Percentiles rank a stretch among this genome's conserved stretches.
These are phyloP conservation scores for Neocucurbitaria cava DNA, from an alignment of 2,329 filamentous ascomycete species.

Conservation along the genomic window DNA sequence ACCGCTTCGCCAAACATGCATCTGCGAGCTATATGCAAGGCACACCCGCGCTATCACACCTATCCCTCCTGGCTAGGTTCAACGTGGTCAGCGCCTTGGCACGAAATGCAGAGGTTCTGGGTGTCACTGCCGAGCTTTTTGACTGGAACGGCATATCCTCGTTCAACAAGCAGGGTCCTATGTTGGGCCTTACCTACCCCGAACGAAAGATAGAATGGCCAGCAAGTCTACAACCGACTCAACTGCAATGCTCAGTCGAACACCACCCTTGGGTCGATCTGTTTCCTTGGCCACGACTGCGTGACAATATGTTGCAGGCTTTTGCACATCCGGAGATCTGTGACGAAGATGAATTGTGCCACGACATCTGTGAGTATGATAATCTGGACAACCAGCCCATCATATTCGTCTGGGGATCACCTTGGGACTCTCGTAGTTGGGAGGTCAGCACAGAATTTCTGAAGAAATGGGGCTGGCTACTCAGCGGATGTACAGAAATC, in stretches of 20 bases:
- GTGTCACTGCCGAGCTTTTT: slow-evolving; percentile 12
- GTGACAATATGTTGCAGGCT: slow-evolving; percentile 50
- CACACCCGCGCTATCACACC: slow-evolving; percentile 13
- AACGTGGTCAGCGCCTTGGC: slow-evolving; percentile 19
- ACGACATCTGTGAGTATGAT: slow-evolving; percentile 18
- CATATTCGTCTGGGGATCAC: slow-evolving; percentile 59
- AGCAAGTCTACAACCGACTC: slow-evolving; percentile 41
- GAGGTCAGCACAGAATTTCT: slow-evolving; percentile 57
- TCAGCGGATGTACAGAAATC: slow-evolving; percentile 49
- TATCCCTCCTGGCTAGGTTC: slow-evolving; percentile 18
- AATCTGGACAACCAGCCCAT: slow-evolving; percentile 7
- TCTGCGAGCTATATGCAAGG: slow-evolving; percentile 24
- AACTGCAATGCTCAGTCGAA: slow-evolving; percentile 43
- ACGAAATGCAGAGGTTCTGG: slow-evolving; percentile 15
- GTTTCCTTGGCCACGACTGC: slow-evolving; percentile 47
- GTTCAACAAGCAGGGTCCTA: slow-evolving; percentile 12
- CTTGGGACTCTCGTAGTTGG: slow-evolving; percentile 56
- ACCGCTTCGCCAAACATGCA: slow-evolving; percentile 23
- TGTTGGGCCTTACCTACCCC: neutral
- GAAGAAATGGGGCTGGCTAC: slow-evolving; percentile 54
- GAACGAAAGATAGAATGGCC: slow-evolving; percentile 9
- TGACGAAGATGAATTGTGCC: slow-evolving; percentile 29
- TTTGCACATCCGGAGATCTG: slow-evolving; percentile 38
- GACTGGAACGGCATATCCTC: slow-evolving; percentile 22
- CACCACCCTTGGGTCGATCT: slow-evolving; percentile 54